These are phyloP conservation scores for Neurospora sp. DNA, from an alignment of 495 filamentous ascomycete genomes.

Conservation along the genomic window DNA sequence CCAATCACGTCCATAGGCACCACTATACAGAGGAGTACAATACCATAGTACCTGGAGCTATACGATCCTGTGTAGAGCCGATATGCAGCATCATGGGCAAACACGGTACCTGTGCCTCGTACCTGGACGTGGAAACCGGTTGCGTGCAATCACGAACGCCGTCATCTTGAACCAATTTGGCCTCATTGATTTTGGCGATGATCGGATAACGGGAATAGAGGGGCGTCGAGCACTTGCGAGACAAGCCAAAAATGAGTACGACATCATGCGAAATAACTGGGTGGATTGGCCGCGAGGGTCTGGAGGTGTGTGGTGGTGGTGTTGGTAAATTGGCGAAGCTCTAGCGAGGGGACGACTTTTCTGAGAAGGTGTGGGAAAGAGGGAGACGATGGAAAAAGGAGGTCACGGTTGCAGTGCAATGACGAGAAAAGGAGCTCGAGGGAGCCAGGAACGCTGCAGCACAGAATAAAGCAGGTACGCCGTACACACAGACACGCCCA, in stretches of 20 bases:
- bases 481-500: neutral
- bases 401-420: neutral
- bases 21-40: neutral
- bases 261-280: neutral
- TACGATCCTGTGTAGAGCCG: neutral
- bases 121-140: neutral
- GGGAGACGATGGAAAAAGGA: neutral
- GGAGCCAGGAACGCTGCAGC: neutral
- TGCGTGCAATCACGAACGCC: neutral
- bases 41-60: neutral
- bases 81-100: neutral
- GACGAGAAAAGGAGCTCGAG: neutral
- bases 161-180: neutral
- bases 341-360: neutral
- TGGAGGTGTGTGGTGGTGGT: neutral
- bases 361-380: neutral
- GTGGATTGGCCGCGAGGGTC: neutral
- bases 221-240: neutral
- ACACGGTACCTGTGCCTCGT: neutral
- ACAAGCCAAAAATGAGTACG: neutral
- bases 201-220: neutral
- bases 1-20: neutral
- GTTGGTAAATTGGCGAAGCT: slow-evolving; percentile 2
- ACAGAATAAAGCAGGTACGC: neutral
- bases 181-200: neutral